These are phyloP conservation scores for Letharia lupina DNA, from an alignment of 495 filamentous ascomycete genomes.

Conservation along the genomic window DNA sequence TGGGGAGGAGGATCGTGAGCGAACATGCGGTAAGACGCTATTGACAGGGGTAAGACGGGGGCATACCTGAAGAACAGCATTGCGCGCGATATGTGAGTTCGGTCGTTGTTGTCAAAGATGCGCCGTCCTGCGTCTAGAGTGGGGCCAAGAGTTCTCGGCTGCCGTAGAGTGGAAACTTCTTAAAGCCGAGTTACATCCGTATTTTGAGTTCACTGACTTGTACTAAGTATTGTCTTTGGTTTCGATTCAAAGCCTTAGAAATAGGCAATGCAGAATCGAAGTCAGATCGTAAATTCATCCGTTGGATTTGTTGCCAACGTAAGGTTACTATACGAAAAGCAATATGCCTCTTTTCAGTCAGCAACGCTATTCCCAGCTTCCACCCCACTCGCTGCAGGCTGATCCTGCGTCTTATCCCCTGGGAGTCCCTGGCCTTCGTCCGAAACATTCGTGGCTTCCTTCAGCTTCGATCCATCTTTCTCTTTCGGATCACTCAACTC, in stretches of 20 bases:
- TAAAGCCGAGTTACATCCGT: not conserved
- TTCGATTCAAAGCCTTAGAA: not conserved
- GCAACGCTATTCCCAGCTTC: conserved; percentile 28
- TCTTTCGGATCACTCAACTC: not conserved
- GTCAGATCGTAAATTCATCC: not conserved
- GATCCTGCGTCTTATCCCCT: conserved; percentile 25
- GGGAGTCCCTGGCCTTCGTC: conserved; percentile 17
- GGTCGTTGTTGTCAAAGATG: not conserved
- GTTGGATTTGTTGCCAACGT: not conserved
- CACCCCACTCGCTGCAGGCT: conserved; percentile 27
- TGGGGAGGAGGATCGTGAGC: conserved; percentile 28
- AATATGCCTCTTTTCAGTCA: conserved; percentile 19
- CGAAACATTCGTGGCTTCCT: conserved; percentile 4
- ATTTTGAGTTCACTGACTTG: not conserved
- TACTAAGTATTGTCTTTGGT: not conserved
- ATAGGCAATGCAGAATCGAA: not conserved
- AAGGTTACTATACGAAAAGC: not conserved
- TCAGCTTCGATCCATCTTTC: not conserved
- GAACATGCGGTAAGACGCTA: not conserved
- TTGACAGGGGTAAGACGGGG: not conserved
- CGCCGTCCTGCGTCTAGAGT: not conserved
- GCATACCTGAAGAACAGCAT: conserved; percentile 56
- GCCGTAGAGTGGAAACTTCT: not conserved
- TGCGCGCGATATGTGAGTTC: not conserved
- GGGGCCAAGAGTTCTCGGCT: not conserved